Base-by-base conservation (phyloP, 78 protist species). In the Anaeramoeba ignava region DNA sequence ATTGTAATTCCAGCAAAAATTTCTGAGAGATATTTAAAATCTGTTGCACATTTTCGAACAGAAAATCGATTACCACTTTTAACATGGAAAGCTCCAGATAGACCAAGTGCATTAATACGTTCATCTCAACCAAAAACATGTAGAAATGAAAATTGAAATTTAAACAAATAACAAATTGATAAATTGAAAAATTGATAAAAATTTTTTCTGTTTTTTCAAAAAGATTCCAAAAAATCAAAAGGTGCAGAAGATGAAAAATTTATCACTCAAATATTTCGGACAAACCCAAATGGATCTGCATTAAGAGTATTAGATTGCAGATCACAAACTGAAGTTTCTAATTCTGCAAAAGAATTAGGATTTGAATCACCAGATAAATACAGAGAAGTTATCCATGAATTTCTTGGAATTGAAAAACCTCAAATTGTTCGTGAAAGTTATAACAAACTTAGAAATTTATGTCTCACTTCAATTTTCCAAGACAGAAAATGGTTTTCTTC, bases 101-200 rank as follows among this genome's bases (percentile, higher is more conserved):
- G 36, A 27, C 36, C 36, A 78, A 81, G 87, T 39, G 12, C 82
- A 39, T 12, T 88, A 37, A 34, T 37, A 0, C 68, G 95, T 39
- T 87, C 84, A 0, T 82, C 91, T 0, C 95, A 92, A 83, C 95
- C 95, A 1, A 78, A 54, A 0, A 92, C 90, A 3, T 92, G 94
- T 33, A 39, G 88, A 27, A 54, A 8, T 17, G 36, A 54, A 54
- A 54, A 17, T n/a, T n/a, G n/a, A n/a, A n/a, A n/a, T n/a, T n/a
- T n/a, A n/a, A n/a, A n/a, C n/a, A n/a, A n/a, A n/a, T n/a, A n/a
- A n/a, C n/a, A n/a, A n/a, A n/a, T n/a, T n/a, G n/a, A n/a, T n/a
- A n/a, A n/a, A n/a, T n/a, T n/a, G n/a, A n/a, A n/a, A n/a, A n/a
- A n/a, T n/a, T n/a, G n/a, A n/a, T n/a, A n/a, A n/a, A n/a, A n/a